Evolutionary conservation across 1,284 basidiomycete species (phyloP), one percentile per base, ranked within the genome.

Genomic region (Bondarzewia mesenterica): DNA sequence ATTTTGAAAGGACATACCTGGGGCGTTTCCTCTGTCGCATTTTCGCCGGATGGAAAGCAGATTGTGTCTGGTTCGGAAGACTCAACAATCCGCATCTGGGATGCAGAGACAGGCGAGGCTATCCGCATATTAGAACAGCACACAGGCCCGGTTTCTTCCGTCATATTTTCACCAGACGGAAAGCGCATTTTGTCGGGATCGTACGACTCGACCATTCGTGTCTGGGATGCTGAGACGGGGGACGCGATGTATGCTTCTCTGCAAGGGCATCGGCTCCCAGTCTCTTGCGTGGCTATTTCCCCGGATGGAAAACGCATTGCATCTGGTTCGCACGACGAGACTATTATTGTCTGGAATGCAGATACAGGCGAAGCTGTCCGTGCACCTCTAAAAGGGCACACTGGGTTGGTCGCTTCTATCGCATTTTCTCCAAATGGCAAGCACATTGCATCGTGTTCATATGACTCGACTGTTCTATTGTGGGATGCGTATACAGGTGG

Each of bases 21-120:
- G n/a, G 10, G 4, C n/a, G 3, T 45, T 14, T 22, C 12, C 14
- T 36, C 18, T 27, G 7, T 45, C 18, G 29, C 27, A 10, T 35
- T 45, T 14, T 45, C 44, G 8, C 32, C 27, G n/a, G 32, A 45
- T n/a, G 44, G 44, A 37, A 50, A 50, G 8, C 52, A 41, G 23
- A 57, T 64, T 16, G 62, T 59, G 38, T 61, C 60, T 16, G 64
- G 52, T 21, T 56, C 63, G 16, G 58, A 54, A 45, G 62, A 64
- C 47, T 53, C 53, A 2, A 63, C 63, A 2, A 37, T 64, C 40
- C 62, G 64, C 12, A 56, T 66, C 1, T 64, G 62, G 62, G 38
- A 23, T 12, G 22, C 39, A 41, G 12, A n/a, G n/a, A 43, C 25
- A 8, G 42, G 42, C 14, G 23, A 43, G 7, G 20, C 14, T 6